Evolutionary conservation across 305 asterid genomes (phyloP), one percentile per base, ranked within the genome.

Genomic region (Galium porrigens): DNA sequence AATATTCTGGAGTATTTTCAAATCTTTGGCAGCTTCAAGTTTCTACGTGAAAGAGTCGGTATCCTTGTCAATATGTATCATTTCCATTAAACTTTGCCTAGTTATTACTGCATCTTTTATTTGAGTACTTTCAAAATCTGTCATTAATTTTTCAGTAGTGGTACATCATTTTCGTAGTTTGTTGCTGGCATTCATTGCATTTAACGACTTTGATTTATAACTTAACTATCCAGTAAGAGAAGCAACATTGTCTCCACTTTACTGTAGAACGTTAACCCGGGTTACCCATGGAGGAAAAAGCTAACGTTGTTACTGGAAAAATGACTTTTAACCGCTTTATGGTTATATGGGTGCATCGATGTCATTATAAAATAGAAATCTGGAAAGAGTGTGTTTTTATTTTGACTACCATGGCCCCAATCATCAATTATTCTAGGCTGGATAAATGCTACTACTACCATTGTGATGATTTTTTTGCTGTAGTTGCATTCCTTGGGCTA

Each of bases 11-110:
- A 67, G 63, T 84, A 84, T 79, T 75, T 80, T 61, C 67, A 69
- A 64, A 80, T 80, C 74, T 70, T 83, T 68, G 80, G 68, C 42
- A 72, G 68, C 64, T 63, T 80, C 74, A 76, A 82, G 72, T 85
- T 79, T 81, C 95, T 83, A 70, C 81, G 83, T 70, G 79, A 85
- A 76, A 87, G 94, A 84, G 99, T 92, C 68, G 81, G 77, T 37
- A 54, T 56, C 44, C 70, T 56, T 61, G 62, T 48, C 33, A 10
- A 33, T 7, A 33, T 6, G 6, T 22, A 44, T 63, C 1, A 1
- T 63, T 42, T 36, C 2, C 5, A 4, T 9, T 39, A 7, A 44
- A 63, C 18, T 63, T 29, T 22, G 36, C 36, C 10, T 59, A 3
- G 20, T 59, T 59, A 36, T 6, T 59, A 12, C 25, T 59, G 8